Evolutionary conservation across 441 rosid genomes (phyloP).

Genomic region (Jatropha multifida): DNA sequence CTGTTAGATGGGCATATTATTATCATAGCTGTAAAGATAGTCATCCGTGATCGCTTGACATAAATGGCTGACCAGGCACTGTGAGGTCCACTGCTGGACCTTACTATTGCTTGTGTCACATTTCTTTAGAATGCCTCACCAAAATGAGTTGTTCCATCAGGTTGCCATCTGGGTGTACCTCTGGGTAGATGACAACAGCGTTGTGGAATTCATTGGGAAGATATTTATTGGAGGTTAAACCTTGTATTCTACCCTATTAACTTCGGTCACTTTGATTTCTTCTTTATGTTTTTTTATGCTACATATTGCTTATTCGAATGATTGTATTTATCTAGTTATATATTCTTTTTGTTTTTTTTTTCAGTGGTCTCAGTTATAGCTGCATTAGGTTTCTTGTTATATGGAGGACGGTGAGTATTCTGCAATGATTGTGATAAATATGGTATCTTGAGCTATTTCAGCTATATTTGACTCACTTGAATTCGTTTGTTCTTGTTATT

Average conservation of each 20-base stretch:
- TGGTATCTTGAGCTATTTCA: constrained; percentile 10
- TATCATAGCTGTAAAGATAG: neutral
- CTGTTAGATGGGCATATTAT: neutral
- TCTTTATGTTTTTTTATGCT: constrained; percentile 24
- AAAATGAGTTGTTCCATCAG: constrained; percentile 40
- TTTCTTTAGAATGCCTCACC: constrained; percentile 23
- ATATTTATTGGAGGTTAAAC: constrained; percentile 53
- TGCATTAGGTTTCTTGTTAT: constrained; percentile 61
- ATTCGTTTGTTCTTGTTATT: constrained; percentile 8
- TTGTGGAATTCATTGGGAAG: constrained; percentile 40
- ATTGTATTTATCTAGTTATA: neutral
- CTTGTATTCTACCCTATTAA: constrained; percentile 42
- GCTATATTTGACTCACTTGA: neutral
- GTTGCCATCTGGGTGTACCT: constrained; percentile 55
- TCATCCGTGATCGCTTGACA: neutral
- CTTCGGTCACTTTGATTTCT: constrained; percentile 27
- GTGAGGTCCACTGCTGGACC: neutral
- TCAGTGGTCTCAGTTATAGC: constrained; percentile 46
- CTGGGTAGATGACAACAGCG: constrained; percentile 35
- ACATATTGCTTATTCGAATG: neutral
- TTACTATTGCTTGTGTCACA: constrained; percentile 11
- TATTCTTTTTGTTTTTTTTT: neutral
- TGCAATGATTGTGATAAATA: constrained; percentile 11
- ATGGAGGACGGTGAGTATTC: constrained; percentile 59
- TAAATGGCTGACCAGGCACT: constrained; percentile 9